Evolutionary conservation across 306 rosid species (phyloP).

Genomic region (Gastrolobium villosum): DNA sequence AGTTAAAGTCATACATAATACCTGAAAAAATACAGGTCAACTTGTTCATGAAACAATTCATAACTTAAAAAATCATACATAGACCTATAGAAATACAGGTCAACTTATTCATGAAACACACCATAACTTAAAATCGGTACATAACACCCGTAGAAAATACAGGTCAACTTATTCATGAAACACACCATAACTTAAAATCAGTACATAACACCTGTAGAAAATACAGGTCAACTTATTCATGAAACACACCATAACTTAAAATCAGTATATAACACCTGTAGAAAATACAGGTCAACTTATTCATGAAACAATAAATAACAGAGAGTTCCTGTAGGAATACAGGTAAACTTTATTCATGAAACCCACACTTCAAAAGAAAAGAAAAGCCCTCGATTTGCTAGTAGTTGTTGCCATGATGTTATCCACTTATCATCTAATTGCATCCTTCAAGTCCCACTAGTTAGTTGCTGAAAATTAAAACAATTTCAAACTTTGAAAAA

Average conservation of each 20-base stretch:
- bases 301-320: too few species aligned
- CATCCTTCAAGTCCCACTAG: not conserved
- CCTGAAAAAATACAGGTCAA: not conserved
- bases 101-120: too few species aligned
- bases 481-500: not conserved
- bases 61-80: too few species aligned
- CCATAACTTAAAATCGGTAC: too few species aligned
- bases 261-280: too few species aligned
- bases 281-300: too few species aligned
- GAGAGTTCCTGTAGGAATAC: not conserved
- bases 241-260: too few species aligned
- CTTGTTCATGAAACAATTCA: not conserved
- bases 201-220: not conserved
- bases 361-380: slow-evolving; percentile 22
- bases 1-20: not conserved
- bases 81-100: too few species aligned
- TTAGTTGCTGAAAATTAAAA: not conserved
- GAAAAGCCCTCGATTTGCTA: not conserved
- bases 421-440: slow-evolving; percentile 16
- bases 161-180: too few species aligned
- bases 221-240: not conserved
- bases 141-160: too few species aligned
- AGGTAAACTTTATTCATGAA: slow-evolving; percentile 20
- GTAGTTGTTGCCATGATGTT: not conserved
- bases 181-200: not conserved